Percentiles rank a stretch among this genome's conserved stretches.
These are phyloP conservation scores for Blastomyces percursus DNA, from an alignment of 2,329 filamentous ascomycete species.

Conservation along the genomic window DNA sequence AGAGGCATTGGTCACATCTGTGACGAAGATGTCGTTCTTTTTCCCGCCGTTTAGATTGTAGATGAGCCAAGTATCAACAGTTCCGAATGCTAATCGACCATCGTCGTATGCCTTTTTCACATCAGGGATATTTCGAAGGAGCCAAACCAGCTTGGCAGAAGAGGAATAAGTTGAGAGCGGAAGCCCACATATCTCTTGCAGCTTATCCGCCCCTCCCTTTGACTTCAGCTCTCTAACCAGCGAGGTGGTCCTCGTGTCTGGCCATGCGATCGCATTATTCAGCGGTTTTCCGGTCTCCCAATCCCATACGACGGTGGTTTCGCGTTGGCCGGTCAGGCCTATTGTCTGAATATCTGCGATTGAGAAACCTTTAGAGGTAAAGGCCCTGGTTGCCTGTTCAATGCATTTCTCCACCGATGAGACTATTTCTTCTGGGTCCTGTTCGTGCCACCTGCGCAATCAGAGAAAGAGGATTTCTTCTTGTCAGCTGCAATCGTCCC, in stretches of 20 bases:
- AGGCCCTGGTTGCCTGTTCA: slow-evolving; percentile 60
- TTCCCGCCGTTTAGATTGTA: slow-evolving; percentile 67
- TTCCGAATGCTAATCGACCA: slow-evolving; percentile 68
- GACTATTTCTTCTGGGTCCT: slow-evolving; percentile 68
- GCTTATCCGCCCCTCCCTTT: slow-evolving; percentile 54
- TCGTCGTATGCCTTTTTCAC: slow-evolving; percentile 67
- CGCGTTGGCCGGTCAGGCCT: slow-evolving; percentile 83
- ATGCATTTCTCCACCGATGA: slow-evolving; percentile 68
- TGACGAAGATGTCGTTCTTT: slow-evolving; percentile 60
- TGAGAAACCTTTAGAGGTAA: slow-evolving; percentile 57
- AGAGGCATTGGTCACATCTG: slow-evolving; percentile 78
- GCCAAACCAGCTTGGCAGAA: slow-evolving; percentile 73
- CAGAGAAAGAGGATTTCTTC: slow-evolving; percentile 4
- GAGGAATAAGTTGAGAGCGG: slow-evolving; percentile 83
- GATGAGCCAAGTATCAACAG: slow-evolving; percentile 78
- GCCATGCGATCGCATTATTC: slow-evolving; percentile 81
- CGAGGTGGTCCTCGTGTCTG: slow-evolving; percentile 67
- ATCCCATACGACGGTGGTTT: slow-evolving; percentile 82
- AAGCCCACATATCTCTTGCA: slow-evolving; percentile 63
- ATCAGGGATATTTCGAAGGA: slow-evolving; percentile 58
- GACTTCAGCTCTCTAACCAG: slow-evolving; percentile 67
- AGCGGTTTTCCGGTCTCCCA: slow-evolving; percentile 66
- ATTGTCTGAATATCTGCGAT: slow-evolving; percentile 60
- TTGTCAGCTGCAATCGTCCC: slow-evolving; percentile 4
- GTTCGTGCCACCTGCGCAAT: slow-evolving; percentile 67